Conservation (phyloP, 2,329 filamentous ascomycete genomes). For the Aspergillus fischeri region DNA sequence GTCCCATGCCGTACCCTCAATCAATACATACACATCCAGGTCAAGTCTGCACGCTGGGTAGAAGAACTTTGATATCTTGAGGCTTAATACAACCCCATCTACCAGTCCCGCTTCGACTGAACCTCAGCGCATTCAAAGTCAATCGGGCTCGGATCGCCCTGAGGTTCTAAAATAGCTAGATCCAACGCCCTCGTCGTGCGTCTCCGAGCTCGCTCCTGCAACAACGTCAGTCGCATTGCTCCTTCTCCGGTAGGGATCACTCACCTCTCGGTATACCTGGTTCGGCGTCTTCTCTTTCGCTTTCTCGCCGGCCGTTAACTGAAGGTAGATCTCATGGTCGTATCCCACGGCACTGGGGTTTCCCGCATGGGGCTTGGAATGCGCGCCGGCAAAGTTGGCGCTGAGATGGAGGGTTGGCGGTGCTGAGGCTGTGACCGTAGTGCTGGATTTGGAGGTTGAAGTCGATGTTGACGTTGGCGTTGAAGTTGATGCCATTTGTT, state of each 20-base stretch:
- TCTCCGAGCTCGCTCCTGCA: slow-evolving; percentile 23
- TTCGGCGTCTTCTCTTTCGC: slow-evolving; percentile 24
- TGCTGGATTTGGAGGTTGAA: neutral
- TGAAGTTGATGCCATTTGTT: neutral
- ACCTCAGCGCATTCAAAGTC: slow-evolving; percentile 27
- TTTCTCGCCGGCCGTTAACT: slow-evolving; percentile 21
- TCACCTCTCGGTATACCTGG: slow-evolving; percentile 28
- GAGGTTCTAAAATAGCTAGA: slow-evolving; percentile 25
- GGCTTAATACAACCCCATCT: neutral
- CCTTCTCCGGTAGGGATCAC: neutral
- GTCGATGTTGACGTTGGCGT: neutral
- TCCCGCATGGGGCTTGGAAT: slow-evolving; percentile 4
- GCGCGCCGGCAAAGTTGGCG: slow-evolving; percentile 18
- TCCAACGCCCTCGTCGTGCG: slow-evolving; percentile 21
- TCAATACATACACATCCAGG: neutral
- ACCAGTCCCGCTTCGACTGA: slow-evolving; percentile 11
- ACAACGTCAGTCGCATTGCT: neutral
- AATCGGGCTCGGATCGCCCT: slow-evolving; percentile 21
- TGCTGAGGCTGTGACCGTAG: slow-evolving; percentile 42
- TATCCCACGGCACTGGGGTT: slow-evolving; percentile 21
- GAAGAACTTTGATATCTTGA: neutral
- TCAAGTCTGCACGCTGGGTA: neutral
- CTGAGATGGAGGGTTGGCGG: slow-evolving; percentile 51
- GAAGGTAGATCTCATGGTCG: slow-evolving; percentile 30
- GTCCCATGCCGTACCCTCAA: neutral